Evolutionary conservation across 371 early-diverging fungal species (phyloP).

Genomic region (Choanephora cucurbitarum): DNA sequence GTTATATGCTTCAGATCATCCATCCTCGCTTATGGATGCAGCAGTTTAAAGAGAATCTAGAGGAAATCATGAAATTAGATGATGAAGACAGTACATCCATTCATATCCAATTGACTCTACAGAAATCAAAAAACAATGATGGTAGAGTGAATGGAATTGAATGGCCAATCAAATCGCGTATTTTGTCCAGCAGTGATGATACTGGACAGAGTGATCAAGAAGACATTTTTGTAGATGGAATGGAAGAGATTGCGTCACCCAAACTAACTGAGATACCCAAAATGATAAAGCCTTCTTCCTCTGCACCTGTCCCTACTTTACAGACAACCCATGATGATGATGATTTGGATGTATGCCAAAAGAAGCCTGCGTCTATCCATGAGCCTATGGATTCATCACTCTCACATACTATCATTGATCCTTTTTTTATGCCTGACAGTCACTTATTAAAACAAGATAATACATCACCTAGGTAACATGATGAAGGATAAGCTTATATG

Average conservation of each 20-base stretch:
- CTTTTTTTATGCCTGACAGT: too few species aligned
- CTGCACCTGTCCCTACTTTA: background rate
- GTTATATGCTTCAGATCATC: constrained; percentile 25
- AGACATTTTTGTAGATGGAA: constrained; percentile 39
- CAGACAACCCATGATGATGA: background rate
- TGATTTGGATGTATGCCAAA: background rate
- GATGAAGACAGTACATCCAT: constrained; percentile 1
- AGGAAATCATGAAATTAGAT: constrained; percentile 7
- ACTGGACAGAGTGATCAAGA: constrained; percentile 39
- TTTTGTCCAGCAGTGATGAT: constrained; percentile 30
- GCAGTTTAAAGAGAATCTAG: constrained; percentile 19
- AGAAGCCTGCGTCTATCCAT: background rate
- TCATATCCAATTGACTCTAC: background rate
- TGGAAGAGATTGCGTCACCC: constrained; percentile 22
- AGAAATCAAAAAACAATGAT: background rate
- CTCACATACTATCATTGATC: background rate
- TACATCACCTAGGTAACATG: too few species aligned
- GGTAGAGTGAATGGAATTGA: constrained; percentile 34
- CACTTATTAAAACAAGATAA: too few species aligned
- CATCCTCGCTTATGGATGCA: constrained; percentile 30
- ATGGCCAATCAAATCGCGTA: constrained; percentile 35
- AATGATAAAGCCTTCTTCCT: background rate
- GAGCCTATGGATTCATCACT: background rate
- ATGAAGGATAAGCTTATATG: too few species aligned
- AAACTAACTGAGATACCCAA: background rate